These are phyloP conservation scores for Ustilago shanxiensis DNA, from an alignment of 1,284 basidiomycete genomes.

Conservation along the genomic window DNA sequence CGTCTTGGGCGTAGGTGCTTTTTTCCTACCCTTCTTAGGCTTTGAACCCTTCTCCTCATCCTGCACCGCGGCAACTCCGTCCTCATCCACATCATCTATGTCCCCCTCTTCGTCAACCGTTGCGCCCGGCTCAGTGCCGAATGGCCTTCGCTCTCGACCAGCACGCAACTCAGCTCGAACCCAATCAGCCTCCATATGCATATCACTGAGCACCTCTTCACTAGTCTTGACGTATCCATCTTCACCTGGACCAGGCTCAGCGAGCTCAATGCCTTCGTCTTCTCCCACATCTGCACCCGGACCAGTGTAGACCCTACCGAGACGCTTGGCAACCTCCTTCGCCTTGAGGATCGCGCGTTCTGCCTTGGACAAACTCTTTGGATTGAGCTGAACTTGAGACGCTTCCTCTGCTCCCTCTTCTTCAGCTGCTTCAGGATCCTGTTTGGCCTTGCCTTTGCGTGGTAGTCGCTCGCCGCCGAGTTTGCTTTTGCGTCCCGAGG, in stretches of 20 bases:
- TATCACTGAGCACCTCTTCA: constrained; percentile 58
- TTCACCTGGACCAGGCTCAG: constrained; percentile 51
- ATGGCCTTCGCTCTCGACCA: constrained; percentile 40
- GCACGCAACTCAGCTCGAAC: constrained; percentile 51
- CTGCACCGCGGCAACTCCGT: constrained; percentile 11
- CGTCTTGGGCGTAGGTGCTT: constrained; percentile 6
- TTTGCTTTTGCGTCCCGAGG: constrained; percentile 70
- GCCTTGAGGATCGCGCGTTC: constrained; percentile 55
- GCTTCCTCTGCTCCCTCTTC: constrained; percentile 43
- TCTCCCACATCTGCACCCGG: constrained; percentile 63
- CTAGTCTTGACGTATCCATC: constrained; percentile 57
- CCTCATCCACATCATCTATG: constrained; percentile 19
- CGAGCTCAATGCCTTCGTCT: constrained; percentile 55
- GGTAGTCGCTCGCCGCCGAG: constrained; percentile 52
- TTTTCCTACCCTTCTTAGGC: constrained; percentile 12
- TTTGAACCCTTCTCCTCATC: constrained; percentile 28
- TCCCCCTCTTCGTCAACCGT: constrained; percentile 22
- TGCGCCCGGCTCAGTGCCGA: constrained; percentile 40
- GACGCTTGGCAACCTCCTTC: constrained; percentile 50
- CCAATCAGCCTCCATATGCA: constrained; percentile 56
- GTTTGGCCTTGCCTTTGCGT: constrained; percentile 63
- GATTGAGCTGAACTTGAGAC: constrained; percentile 19
- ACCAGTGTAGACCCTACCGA: constrained; percentile 48
- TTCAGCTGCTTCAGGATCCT: constrained; percentile 46
- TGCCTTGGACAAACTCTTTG: constrained; percentile 37